Conservation (phyloP, 1,139 yeast species). For the Geotrichum europaeum region DNA sequence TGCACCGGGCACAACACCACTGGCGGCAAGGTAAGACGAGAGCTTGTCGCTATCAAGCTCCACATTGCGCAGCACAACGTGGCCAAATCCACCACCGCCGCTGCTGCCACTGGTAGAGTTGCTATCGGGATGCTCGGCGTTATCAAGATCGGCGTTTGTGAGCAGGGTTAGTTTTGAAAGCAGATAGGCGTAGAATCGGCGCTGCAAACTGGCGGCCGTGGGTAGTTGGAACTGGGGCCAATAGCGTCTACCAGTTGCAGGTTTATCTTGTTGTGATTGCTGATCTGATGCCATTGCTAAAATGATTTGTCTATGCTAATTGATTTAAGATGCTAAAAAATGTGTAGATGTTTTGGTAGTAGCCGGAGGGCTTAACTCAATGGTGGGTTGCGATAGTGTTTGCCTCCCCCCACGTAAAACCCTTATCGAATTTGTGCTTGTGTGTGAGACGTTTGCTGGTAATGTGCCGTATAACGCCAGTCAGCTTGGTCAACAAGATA, state of each 20-base stretch:
- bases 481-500: too few relatives aligned
- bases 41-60: slow-evolving; percentile 69
- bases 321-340: neutral
- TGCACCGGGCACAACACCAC: slow-evolving; percentile 39
- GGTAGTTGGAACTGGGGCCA: neutral
- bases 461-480: too few relatives aligned
- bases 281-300: neutral
- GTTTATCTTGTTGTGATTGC: neutral
- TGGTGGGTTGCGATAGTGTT: too few relatives aligned
- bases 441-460: too few relatives aligned
- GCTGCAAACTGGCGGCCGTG: slow-evolving; percentile 43
- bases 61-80: slow-evolving; percentile 55
- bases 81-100: slow-evolving; percentile 15
- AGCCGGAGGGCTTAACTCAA: neutral
- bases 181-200: slow-evolving; percentile 69
- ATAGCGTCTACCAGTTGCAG: neutral
- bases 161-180: slow-evolving; percentile 78
- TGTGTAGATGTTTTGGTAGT: neutral
- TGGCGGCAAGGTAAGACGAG: slow-evolving; percentile 39
- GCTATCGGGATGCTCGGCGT: slow-evolving; percentile 72
- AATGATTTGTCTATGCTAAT: neutral
- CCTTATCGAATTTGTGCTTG: too few relatives aligned
- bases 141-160: slow-evolving; percentile 73
- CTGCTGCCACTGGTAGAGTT: slow-evolving; percentile 36
- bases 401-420: too few relatives aligned